Conservation (phyloP, 2,329 filamentous ascomycete genomes). For the Fusarium sororula region DNA sequence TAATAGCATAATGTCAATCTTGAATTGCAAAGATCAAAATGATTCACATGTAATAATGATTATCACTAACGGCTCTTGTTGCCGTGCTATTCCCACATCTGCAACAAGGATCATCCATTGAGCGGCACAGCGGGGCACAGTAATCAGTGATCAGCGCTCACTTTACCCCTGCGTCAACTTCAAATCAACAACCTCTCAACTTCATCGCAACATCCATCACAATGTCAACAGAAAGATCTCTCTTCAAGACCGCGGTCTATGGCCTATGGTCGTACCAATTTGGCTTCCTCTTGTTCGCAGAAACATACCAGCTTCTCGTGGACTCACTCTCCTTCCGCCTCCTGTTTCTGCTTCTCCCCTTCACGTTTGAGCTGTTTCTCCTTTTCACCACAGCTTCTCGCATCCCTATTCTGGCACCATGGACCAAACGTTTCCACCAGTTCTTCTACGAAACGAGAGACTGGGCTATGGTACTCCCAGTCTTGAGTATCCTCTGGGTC, state of each 20-base stretch:
- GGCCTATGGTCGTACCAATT: constrained; percentile 22
- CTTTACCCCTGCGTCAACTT: background rate
- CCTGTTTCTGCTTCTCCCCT: constrained; percentile 3
- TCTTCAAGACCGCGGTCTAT: background rate
- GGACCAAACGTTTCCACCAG: background rate
- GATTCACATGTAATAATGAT: background rate
- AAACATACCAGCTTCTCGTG: background rate
- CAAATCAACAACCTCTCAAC: background rate
- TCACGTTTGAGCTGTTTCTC: constrained; percentile 32
- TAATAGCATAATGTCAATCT: too few species aligned
- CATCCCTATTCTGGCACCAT: background rate
- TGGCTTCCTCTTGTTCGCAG: background rate
- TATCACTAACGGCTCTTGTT: background rate
- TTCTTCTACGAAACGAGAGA: constrained; percentile 33
- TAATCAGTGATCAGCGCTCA: constrained; percentile 6
- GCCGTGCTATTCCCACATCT: constrained; percentile 1
- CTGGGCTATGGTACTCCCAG: constrained; percentile 29
- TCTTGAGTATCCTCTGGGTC: constrained; percentile 26
- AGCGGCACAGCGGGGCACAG: background rate
- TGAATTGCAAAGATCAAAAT: background rate
- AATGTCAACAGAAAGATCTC: constrained; percentile 1
- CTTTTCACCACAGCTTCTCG: constrained; percentile 35
- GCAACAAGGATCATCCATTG: constrained; percentile 20
- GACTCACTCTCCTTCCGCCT: background rate
- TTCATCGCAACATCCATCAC: background rate